These are phyloP conservation scores for Aureobasidium sp. DNA, from an alignment of 2,329 filamentous ascomycete genomes.

Conservation along the genomic window DNA sequence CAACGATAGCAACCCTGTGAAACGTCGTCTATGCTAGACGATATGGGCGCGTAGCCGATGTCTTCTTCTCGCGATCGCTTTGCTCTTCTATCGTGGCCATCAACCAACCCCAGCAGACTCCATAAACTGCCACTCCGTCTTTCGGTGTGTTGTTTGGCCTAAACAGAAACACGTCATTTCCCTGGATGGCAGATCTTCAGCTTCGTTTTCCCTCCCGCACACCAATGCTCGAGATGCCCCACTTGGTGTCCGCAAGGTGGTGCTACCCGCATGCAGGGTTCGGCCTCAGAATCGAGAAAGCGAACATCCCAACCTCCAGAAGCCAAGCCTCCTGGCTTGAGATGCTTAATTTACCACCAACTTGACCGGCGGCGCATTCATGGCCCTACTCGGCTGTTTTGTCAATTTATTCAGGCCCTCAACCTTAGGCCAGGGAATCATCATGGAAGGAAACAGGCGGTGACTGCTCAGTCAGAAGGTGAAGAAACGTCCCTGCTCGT, in stretches of 20 bases:
- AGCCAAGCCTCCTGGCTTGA: slow-evolving; percentile 12
- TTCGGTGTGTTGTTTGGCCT: background rate
- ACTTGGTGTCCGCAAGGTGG: slow-evolving; percentile 14
- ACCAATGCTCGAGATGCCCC: slow-evolving; percentile 8
- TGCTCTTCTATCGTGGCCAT: background rate
- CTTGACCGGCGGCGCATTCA: slow-evolving; percentile 6
- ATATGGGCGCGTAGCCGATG: background rate
- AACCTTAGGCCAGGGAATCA: background rate
- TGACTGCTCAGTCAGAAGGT: background rate
- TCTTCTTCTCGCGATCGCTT: background rate
- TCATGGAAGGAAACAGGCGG: background rate
- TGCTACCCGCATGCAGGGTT: slow-evolving; percentile 14
- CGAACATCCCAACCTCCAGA: slow-evolving; percentile 1
- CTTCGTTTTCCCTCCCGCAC: slow-evolving; percentile 4
- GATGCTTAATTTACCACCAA: slow-evolving; percentile 16
- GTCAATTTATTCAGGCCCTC: background rate
- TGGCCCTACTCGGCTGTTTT: slow-evolving; percentile 4
- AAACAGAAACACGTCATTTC: slow-evolving; percentile 17
- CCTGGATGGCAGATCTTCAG: slow-evolving; percentile 11
- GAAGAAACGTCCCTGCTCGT: slow-evolving; percentile 11
- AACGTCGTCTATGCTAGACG: background rate
- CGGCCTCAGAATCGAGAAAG: background rate
- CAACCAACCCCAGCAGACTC: background rate
- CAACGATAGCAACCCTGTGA: background rate
- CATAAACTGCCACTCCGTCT: background rate